Conservation (phyloP, 2,329 filamentous ascomycete species). For the Fusarium sambucinum region DNA sequence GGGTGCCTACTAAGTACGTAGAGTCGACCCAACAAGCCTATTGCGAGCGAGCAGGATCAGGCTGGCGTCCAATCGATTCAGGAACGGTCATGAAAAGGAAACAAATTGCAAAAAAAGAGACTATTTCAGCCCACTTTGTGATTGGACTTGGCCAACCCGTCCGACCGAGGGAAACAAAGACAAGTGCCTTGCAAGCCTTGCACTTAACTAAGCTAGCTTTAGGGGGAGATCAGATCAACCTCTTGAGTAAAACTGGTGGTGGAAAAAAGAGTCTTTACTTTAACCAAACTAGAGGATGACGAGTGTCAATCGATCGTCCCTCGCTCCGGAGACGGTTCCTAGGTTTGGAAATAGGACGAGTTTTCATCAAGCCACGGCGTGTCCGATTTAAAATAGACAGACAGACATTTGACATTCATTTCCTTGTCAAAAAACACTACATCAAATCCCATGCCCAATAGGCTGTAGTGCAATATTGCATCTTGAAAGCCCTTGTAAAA, state of each 20-base stretch:
- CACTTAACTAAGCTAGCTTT: constrained; percentile 11
- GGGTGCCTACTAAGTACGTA: not conserved
- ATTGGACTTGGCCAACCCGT: not conserved
- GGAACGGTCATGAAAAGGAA: constrained; percentile 24
- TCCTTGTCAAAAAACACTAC: not conserved
- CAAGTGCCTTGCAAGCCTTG: constrained; percentile 8
- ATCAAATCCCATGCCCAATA: not conserved
- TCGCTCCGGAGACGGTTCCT: constrained; percentile 17
- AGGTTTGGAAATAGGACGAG: constrained; percentile 28
- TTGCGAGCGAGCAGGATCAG: constrained; percentile 23
- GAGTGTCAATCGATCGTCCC: constrained; percentile 20
- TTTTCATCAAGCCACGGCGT: constrained; percentile 31
- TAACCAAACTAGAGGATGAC: constrained; percentile 27
- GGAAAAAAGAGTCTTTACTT: constrained; percentile 16
- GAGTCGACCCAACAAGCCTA: constrained; percentile 14
- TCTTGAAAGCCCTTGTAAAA: constrained; percentile 14
- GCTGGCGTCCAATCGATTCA: constrained; percentile 36
- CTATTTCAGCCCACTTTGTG: constrained; percentile 6
- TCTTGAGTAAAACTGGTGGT: constrained; percentile 4
- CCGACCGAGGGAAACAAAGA: not conserved
- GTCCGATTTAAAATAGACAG: constrained; percentile 13
- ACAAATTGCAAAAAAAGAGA: constrained; percentile 11
- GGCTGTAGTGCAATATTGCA: not conserved
- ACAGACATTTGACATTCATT: constrained; percentile 6
- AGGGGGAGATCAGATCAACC: constrained; percentile 16